Percentiles rank a stretch among this genome's conserved stretches.
These are phyloP conservation scores for Melanomma pulvis-pyrius DNA, from an alignment of 495 filamentous ascomycete genomes.

Conservation along the genomic window DNA sequence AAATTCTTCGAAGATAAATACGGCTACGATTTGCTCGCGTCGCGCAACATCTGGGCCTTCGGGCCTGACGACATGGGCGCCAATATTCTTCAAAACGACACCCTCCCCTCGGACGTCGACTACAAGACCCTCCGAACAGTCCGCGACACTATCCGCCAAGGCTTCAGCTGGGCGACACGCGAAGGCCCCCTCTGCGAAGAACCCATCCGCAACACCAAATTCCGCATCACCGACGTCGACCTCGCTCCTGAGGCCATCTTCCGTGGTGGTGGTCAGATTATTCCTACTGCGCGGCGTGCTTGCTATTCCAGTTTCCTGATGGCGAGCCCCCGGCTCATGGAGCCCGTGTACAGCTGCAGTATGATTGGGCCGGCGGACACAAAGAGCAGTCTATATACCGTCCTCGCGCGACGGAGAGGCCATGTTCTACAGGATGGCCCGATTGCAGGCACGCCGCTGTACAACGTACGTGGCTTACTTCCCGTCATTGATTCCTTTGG, in stretches of 20 bases:
- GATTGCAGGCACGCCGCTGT: slow-evolving; percentile 90
- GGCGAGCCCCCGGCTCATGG: slow-evolving; percentile 94
- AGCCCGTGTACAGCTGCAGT: slow-evolving; percentile 86
- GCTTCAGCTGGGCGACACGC: slow-evolving; percentile 92
- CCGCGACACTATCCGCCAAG: slow-evolving; percentile 88
- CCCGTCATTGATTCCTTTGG: slow-evolving; percentile 97
- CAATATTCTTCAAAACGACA: slow-evolving; percentile 97
- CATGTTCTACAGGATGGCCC: slow-evolving; percentile 93
- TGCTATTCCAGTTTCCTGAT: slow-evolving; percentile 95
- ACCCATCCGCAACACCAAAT: slow-evolving; percentile 95
- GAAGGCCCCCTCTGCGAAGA: slow-evolving; percentile 98
- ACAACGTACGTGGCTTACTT: slow-evolving; percentile 84
- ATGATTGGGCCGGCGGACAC: slow-evolving; percentile 94
- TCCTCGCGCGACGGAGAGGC: slow-evolving; percentile 82
- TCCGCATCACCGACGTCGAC: slow-evolving; percentile 87
- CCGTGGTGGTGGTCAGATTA: slow-evolving; percentile 94
- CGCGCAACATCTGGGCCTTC: slow-evolving; percentile 97
- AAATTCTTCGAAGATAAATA: slow-evolving; percentile 98
- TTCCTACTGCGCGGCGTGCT: slow-evolving; percentile 87
- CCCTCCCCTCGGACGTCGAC: slow-evolving; percentile 85
- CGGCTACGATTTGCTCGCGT: slow-evolving; percentile 93
- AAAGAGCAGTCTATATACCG: slow-evolving; percentile 85
- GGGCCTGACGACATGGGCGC: slow-evolving; percentile 93
- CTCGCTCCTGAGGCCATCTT: slow-evolving; percentile 90
- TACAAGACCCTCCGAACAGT: slow-evolving; percentile 86